phyloP scores from a whole-genome alignment of 768 basidiomycete species.

The Lactifluus volemus region DNA sequence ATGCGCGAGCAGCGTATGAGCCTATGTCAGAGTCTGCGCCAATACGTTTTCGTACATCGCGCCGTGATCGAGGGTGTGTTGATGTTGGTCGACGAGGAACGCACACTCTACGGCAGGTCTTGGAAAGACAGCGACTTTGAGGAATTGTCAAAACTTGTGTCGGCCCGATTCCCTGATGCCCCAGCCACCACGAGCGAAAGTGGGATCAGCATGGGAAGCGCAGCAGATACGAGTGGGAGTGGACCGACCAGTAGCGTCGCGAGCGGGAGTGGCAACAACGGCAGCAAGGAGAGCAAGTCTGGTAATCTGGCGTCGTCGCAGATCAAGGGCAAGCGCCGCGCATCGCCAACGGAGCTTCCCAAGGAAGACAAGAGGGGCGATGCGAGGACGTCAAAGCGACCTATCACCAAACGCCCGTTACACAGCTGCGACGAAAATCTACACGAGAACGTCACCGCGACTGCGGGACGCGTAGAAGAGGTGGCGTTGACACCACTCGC shows the following conservation, averaged over 20 bases:
- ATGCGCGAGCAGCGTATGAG: constrained; percentile 98
- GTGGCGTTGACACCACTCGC: background rate
- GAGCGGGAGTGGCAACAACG: constrained; percentile 1
- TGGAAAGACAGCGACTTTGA: constrained; percentile 16
- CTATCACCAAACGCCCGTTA: constrained; percentile 49
- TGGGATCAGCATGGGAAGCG: background rate
- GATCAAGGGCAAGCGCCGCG: constrained; percentile 52
- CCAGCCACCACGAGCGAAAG: constrained; percentile 5
- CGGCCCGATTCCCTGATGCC: constrained; percentile 8
- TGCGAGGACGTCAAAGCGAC: constrained; percentile 50
- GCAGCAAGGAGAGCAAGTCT: constrained; percentile 1
- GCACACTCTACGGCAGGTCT: constrained; percentile 28
- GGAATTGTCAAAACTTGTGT: constrained; percentile 20
- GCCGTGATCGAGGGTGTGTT: constrained; percentile 76
- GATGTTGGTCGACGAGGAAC: constrained; percentile 68
- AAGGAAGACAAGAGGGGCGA: constrained; percentile 54
- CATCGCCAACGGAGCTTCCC: constrained; percentile 62
- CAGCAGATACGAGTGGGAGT: background rate
- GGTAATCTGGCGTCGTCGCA: constrained; percentile 8
- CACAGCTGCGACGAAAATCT: constrained; percentile 20
- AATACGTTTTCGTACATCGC: constrained; percentile 90
- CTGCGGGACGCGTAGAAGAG: background rate
- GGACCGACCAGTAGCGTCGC: background rate
- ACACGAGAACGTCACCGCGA: background rate
- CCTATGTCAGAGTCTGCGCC: constrained; percentile 86